These are phyloP conservation scores for Aspergillus sparsus DNA, from an alignment of 495 filamentous ascomycete genomes.

Conservation along the genomic window DNA sequence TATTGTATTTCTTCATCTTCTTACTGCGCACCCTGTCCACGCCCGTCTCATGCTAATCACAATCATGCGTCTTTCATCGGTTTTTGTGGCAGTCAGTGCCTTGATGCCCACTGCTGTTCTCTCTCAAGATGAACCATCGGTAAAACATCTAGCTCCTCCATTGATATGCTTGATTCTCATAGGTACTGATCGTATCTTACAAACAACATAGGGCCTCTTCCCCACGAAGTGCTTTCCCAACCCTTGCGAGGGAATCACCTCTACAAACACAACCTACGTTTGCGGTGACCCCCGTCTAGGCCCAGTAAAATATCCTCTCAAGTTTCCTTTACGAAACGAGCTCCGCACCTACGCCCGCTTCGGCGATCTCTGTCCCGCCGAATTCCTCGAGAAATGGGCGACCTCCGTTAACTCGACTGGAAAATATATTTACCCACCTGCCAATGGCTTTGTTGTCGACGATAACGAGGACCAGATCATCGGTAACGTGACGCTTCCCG, in stretches of 20 bases:
- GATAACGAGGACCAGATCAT: slow-evolving; percentile 36
- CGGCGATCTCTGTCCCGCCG: slow-evolving; percentile 47
- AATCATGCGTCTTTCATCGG: not conserved
- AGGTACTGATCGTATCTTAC: not conserved
- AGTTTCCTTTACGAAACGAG: slow-evolving; percentile 39
- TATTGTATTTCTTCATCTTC: too few relatives aligned
- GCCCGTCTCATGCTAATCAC: not conserved
- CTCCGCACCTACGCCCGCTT: slow-evolving; percentile 49
- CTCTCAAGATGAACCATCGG: not conserved
- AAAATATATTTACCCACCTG: slow-evolving; percentile 44
- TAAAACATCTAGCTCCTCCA: not conserved
- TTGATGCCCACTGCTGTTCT: not conserved
- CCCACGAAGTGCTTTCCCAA: slow-evolving; percentile 20
- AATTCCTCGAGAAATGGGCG: slow-evolving; percentile 52
- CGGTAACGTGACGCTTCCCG: slow-evolving; percentile 46
- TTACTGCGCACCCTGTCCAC: not conserved
- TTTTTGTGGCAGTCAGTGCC: not conserved
- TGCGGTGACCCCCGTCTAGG: slow-evolving; percentile 57
- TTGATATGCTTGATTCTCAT: not conserved
- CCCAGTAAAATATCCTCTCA: slow-evolving; percentile 41
- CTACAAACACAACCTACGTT: slow-evolving; percentile 40
- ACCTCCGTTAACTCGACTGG: slow-evolving; percentile 29
- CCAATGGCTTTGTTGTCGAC: slow-evolving; percentile 46
- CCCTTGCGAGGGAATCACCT: slow-evolving; percentile 44
- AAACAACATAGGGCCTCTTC: slow-evolving; percentile 8